phyloP scores from a whole-genome alignment of 495 filamentous ascomycete genomes.

The Hypoxylon intermedium region DNA sequence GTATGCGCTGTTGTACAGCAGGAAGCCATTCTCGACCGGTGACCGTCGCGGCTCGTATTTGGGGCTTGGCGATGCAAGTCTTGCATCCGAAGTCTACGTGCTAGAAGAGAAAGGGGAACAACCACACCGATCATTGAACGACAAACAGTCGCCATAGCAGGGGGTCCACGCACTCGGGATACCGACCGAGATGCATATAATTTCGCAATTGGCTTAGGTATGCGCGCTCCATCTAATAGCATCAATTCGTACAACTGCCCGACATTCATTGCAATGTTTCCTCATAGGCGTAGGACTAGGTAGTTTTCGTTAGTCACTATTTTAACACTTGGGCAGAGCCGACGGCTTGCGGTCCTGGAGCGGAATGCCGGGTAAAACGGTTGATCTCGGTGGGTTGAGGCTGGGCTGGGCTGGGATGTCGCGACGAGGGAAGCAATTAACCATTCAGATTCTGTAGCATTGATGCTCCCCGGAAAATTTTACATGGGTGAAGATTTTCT shows the following conservation, averaged over 20 bases:
- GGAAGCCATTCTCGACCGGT: constrained; percentile 16
- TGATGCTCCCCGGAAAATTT: constrained; percentile 32
- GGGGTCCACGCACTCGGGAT: constrained; percentile 24
- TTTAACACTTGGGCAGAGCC: constrained; percentile 21
- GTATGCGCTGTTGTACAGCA: constrained; percentile 20
- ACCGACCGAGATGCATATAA: too few species aligned
- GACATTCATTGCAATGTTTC: too few species aligned
- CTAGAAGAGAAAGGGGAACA: too few species aligned
- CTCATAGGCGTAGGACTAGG: constrained; percentile 7
- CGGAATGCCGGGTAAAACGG: constrained; percentile 37
- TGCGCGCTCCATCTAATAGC: constrained; percentile 8
- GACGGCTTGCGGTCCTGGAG: constrained; percentile 19
- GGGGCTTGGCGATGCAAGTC: constrained; percentile 31
- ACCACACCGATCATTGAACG: constrained; percentile 21
- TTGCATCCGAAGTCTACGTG: constrained; percentile 14
- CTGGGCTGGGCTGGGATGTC: constrained; percentile 6
- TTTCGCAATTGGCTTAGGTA: too few species aligned
- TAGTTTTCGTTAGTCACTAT: constrained; percentile 36
- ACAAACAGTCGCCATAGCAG: constrained; percentile 22
- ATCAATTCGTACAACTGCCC: constrained; percentile 16
- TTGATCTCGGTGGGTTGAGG: constrained; percentile 28
- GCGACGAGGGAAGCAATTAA: constrained; percentile 17
- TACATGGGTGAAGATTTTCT: constrained; percentile 24
- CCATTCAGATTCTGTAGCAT: constrained; percentile 20
- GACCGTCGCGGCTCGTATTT: constrained; percentile 31